These are phyloP conservation scores for Thielaviopsis ethacetica DNA, from an alignment of 2,329 filamentous ascomycete genomes.

Conservation along the genomic window DNA sequence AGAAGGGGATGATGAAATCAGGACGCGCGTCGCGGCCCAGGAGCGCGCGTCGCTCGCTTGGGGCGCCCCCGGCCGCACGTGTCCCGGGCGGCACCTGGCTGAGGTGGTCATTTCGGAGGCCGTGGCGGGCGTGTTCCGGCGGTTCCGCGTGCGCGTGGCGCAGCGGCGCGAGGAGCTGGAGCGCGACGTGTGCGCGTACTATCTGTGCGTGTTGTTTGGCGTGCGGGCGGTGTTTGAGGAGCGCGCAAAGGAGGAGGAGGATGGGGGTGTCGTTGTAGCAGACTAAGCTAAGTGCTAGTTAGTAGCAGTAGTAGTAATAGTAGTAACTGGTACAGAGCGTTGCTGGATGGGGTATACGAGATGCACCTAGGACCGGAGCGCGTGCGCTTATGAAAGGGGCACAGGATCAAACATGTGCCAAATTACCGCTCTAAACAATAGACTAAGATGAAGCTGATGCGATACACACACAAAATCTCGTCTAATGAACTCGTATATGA, in stretches of 20 bases:
- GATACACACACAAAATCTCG: no score
- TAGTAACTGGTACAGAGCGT: no score
- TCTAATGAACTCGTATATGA: no score
- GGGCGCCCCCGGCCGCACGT: constrained; percentile 34
- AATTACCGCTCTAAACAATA: no score
- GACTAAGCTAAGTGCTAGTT: no score
- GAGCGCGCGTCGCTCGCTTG: constrained; percentile 33
- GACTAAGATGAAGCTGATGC: no score
- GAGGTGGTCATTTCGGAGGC: constrained; percentile 32
- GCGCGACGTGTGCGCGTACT: constrained; percentile 2
- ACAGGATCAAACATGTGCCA: no score
- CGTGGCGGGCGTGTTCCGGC: constrained; percentile 24
- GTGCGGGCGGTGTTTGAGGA: background rate
- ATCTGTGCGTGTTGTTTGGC: constrained; percentile 10
- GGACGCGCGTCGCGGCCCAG: constrained; percentile 20
- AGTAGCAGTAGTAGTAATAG: no score
- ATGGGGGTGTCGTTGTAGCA: background rate
- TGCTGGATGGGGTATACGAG: no score
- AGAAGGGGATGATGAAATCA: constrained; percentile 15
- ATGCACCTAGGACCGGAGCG: no score
- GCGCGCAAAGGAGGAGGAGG: background rate
- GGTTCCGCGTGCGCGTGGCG: constrained; percentile 27
- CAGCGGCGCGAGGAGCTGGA: constrained; percentile 14
- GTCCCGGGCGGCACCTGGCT: constrained; percentile 33
- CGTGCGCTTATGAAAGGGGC: no score